These are phyloP conservation scores for Cajanus cajan DNA, from an alignment of 306 rosid species.

Conservation along the genomic window DNA sequence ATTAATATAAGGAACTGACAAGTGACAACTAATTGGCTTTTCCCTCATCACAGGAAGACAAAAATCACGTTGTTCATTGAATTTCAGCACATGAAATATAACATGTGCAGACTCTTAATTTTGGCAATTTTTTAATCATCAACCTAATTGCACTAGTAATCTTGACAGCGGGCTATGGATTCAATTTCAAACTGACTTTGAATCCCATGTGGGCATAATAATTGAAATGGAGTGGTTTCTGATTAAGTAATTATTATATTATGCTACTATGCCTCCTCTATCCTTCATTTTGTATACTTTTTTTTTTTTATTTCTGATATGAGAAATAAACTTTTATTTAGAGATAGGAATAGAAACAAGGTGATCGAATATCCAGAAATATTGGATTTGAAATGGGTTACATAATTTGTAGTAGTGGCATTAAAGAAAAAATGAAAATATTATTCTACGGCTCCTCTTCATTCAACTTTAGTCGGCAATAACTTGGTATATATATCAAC, in stretches of 20 bases:
- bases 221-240: slow-evolving; percentile 3
- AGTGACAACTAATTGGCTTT: slow-evolving; percentile 21
- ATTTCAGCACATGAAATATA: slow-evolving; percentile 27
- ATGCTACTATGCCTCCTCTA: neutral
- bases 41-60: slow-evolving; percentile 24
- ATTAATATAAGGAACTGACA: neutral
- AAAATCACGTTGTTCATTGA: slow-evolving; percentile 37
- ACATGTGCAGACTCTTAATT: slow-evolving; percentile 29
- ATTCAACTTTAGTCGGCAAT: slow-evolving; percentile 14
- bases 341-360: neutral
- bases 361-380: neutral
- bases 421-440: neutral
- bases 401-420: neutral
- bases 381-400: neutral
- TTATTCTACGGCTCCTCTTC: neutral
- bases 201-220: slow-evolving; percentile 35
- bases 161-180: slow-evolving; percentile 34
- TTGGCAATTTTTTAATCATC: slow-evolving; percentile 31
- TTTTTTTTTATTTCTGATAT: neutral
- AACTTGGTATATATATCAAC: neutral
- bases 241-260: neutral
- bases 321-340: slow-evolving; percentile 1
- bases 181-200: slow-evolving; percentile 28
- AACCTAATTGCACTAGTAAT: slow-evolving; percentile 23
- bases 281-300: neutral